A percentile compares a stretch with the other conserved stretches of the same genome.
Conservation (phyloP, 75 land plant species). For the Chamaecyparis obtusa region DNA sequence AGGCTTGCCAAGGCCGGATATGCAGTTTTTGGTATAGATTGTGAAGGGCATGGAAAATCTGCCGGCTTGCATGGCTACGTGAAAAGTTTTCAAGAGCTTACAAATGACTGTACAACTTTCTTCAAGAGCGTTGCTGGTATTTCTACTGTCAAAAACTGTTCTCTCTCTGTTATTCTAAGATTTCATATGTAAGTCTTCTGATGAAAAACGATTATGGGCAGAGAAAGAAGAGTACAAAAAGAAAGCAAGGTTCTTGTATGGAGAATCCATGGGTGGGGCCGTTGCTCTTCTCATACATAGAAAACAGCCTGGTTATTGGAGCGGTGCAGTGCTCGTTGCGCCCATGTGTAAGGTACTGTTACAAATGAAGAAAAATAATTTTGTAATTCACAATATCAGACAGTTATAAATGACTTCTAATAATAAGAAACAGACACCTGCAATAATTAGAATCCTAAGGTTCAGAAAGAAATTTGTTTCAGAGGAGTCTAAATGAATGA, state of each 20-base stretch:
- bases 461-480: too few relatives aligned
- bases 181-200: neutral
- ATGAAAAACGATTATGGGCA: conserved; percentile 8
- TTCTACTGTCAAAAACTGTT: neutral
- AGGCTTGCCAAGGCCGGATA: conserved; percentile 58
- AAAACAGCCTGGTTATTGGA: conserved; percentile 66
- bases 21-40: conserved; percentile 68
- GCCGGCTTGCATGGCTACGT: conserved; percentile 48
- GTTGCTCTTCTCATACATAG: conserved; percentile 55
- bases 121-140: conserved; percentile 50
- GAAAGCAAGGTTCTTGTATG: conserved; percentile 72
- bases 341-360: conserved; percentile 88
- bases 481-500: neutral
- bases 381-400: too few relatives aligned
- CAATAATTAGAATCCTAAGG: too few relatives aligned
- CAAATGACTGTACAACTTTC: conserved; percentile 48
- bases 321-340: conserved; percentile 72
- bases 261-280: conserved; percentile 95
- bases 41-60: conserved; percentile 71
- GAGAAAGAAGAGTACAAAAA: conserved; percentile 55
- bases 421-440: too few relatives aligned
- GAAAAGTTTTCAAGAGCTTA: conserved; percentile 36
- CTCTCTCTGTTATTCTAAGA: neutral
- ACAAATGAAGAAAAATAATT: too few relatives aligned
- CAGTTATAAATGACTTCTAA: too few relatives aligned